Evolutionary conservation across 495 filamentous ascomycete genomes (phyloP).

Genomic region (Diplogelasinospora grovesii): DNA sequence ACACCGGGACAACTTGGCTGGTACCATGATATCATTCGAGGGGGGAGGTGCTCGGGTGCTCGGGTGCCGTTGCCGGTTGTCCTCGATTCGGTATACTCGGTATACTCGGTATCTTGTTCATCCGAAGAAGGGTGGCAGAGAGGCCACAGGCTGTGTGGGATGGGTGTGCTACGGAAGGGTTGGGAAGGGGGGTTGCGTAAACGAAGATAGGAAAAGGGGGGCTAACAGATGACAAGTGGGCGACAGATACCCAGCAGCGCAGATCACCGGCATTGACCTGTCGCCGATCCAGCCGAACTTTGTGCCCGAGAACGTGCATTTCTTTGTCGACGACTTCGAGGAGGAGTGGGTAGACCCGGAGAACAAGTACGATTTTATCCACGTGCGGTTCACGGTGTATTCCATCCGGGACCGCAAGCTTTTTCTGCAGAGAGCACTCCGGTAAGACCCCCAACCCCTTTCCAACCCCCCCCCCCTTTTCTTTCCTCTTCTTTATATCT

Average conservation of each 20-base stretch:
- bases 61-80: too few species aligned
- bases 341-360: slow-evolving; percentile 47
- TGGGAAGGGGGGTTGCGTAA: too few species aligned
- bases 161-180: too few species aligned
- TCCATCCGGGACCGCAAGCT: slow-evolving; percentile 34
- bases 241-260: slow-evolving; percentile 40
- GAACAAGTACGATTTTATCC: slow-evolving; percentile 53
- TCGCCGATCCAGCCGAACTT: slow-evolving; percentile 55
- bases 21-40: too few species aligned
- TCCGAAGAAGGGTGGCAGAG: too few species aligned
- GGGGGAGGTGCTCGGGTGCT: too few species aligned
- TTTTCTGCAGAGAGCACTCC: slow-evolving; percentile 30
- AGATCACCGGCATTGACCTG: slow-evolving; percentile 59
- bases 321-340: slow-evolving; percentile 58
- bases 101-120: too few species aligned
- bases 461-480: not conserved
- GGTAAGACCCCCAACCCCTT: slow-evolving; percentile 18
- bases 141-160: too few species aligned
- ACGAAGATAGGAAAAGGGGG: too few species aligned
- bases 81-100: too few species aligned
- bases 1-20: too few species aligned
- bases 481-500: not conserved
- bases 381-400: slow-evolving; percentile 42
- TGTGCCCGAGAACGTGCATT: slow-evolving; percentile 52
- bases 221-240: slow-evolving; percentile 25